Evolutionary conservation across 2,329 filamentous ascomycete genomes (phyloP), one percentile per base, ranked within the genome.

Genomic region (Colletotrichum gloeosporioides): DNA sequence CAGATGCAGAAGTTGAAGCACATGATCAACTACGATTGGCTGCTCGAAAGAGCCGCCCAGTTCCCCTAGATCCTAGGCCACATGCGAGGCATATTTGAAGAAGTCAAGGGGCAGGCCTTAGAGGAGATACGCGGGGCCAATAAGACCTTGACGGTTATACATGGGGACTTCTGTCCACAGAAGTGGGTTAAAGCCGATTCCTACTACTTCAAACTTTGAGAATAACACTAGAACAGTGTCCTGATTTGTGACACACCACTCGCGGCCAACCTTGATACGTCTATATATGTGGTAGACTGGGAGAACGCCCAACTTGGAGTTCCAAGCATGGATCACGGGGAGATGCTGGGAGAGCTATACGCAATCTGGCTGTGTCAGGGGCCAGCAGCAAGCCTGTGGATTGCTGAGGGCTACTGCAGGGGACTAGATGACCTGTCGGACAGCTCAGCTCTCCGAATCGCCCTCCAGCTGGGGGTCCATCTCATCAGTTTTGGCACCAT

Each of bases 141-240:
- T 62, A 3, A 31, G 10, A 29, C 29, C 15, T 62, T 34, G 29
- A 22, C 57, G 27, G 81, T 83, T 66, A 87, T 92, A n/a, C 91
- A 93, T 79, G 91, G 91, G 0, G 90, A 93, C 77, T 92, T 92
- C 70, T 92, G 91, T 90, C 89, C 90, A 2, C 91, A 90, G 69
- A 93, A 93, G 85, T 88, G 78, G 81, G 87, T 82, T 13, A n/a
- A 25, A 13, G 22, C 53, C 53, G 4, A 49, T 27, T 18, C 53
- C 53, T 57, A 57, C 22, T 57, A 12, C 18, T 18, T 22, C 39
- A 22, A 49, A 49, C 18, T n/a, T 49, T 49, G n/a, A 10, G 39
- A 57, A 25, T 27, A 57, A 57, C 39, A n/a, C 39, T n/a, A 22
- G 8, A 29, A 22, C 25, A 62, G 57, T 62, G 57, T 62, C 18